Conservation (phyloP, 1,284 basidiomycete genomes). For the Porogramme epimiltina region DNA sequence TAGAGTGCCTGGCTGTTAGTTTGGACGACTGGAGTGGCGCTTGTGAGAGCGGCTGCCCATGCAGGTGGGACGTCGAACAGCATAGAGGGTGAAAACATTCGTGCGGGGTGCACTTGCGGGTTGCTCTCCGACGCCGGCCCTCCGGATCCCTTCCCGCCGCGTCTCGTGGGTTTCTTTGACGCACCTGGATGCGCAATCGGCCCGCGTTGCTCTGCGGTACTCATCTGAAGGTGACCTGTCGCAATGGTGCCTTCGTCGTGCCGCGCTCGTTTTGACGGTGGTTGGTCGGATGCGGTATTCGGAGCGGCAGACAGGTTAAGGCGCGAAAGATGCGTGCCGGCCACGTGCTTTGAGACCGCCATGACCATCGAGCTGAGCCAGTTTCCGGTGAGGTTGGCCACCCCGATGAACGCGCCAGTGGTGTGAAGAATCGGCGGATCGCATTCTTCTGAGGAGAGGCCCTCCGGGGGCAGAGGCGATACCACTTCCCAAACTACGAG, state of each 20-base stretch:
- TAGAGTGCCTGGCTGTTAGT: too few species aligned
- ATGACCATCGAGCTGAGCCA: background rate
- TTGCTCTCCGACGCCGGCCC: too few species aligned
- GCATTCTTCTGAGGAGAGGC: background rate
- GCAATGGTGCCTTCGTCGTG: background rate
- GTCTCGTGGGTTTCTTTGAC: too few species aligned
- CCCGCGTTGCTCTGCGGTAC: too few species aligned
- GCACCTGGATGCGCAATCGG: too few species aligned
- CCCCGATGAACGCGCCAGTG: background rate
- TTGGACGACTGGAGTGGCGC: too few species aligned
- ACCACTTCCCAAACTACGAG: conserved; percentile 1
- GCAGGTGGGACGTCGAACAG: too few species aligned
- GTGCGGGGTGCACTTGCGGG: too few species aligned
- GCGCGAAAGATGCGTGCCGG: background rate
- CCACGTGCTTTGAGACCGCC: background rate
- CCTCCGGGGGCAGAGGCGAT: background rate
- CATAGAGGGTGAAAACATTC: too few species aligned
- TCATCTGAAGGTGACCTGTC: too few species aligned
- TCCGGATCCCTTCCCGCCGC: too few species aligned
- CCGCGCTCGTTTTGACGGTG: background rate
- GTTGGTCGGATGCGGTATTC: background rate
- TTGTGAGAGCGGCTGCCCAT: too few species aligned
- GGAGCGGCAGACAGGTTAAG: background rate
- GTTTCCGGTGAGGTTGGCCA: conserved; percentile 2
- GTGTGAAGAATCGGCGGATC: background rate